Conservation (phyloP, 352 stramenopile species). For the Pythium biforme region DNA sequence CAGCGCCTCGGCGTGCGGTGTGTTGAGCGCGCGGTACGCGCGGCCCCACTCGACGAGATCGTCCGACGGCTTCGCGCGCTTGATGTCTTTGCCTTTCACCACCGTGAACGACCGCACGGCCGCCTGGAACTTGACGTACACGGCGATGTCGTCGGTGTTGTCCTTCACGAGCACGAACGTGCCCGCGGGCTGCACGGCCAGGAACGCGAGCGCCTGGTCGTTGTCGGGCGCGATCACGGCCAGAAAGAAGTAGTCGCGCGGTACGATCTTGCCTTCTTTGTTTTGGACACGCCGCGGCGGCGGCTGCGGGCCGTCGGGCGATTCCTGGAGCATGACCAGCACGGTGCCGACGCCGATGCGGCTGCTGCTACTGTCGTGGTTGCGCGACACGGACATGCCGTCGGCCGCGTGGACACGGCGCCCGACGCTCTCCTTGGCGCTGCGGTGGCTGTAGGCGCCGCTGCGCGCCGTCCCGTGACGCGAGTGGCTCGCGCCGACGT, state of each 20-base stretch:
- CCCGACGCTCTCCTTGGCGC: conserved; percentile 19
- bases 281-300: not conserved
- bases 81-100: conserved; percentile 42
- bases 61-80: conserved; percentile 23
- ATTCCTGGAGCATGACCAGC: conserved; percentile 21
- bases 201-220: conserved; percentile 37
- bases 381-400: not conserved
- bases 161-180: conserved; percentile 50
- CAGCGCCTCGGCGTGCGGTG: conserved; percentile 16
- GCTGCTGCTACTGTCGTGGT: not conserved
- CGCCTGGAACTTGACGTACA: conserved; percentile 62
- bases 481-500: not conserved
- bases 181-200: conserved; percentile 42
- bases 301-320: not conserved
- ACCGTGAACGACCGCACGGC: conserved; percentile 41
- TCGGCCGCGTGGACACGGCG: conserved; percentile 24
- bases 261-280: conserved; percentile 10
- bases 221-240: conserved; percentile 46
- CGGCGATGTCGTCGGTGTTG: conserved; percentile 32
- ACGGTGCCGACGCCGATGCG: conserved; percentile 15
- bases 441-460: conserved; percentile 24
- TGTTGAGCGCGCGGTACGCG: conserved; percentile 15
- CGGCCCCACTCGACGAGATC: conserved; percentile 38
- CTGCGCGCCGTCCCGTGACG: not conserved
- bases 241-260: conserved; percentile 35